These are phyloP conservation scores for Allantophomopsis lycopodina DNA, from an alignment of 2,329 filamentous ascomycete species.

Conservation along the genomic window DNA sequence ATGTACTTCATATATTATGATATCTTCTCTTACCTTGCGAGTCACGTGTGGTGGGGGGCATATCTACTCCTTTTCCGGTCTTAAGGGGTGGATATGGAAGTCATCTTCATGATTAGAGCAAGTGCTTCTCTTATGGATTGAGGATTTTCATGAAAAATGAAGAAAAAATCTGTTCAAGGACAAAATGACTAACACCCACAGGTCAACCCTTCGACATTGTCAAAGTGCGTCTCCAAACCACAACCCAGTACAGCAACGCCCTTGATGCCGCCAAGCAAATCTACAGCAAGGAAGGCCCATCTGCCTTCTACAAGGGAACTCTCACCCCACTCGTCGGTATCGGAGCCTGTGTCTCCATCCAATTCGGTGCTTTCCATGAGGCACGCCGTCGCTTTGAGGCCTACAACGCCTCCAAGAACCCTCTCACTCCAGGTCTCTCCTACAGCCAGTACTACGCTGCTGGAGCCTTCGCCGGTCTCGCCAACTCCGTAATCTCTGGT, in stretches of 20 bases:
- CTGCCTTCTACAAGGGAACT: slow-evolving; percentile 97
- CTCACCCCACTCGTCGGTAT: slow-evolving; percentile 91
- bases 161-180: too few relatives aligned
- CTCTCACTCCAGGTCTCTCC: slow-evolving; percentile 35
- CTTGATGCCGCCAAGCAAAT: slow-evolving; percentile 72
- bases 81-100: background rate
- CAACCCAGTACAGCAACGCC: slow-evolving; percentile 66
- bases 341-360: slow-evolving; percentile 93
- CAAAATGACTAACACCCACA: slow-evolving; percentile 15
- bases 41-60: too few relatives aligned
- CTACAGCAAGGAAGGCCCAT: slow-evolving; percentile 72
- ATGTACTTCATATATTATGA: background rate
- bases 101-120: too few relatives aligned
- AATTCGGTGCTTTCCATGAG: slow-evolving; percentile 94
- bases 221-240: slow-evolving; percentile 93
- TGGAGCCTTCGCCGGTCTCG: slow-evolving; percentile 82
- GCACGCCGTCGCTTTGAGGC: slow-evolving; percentile 77
- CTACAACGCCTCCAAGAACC: slow-evolving; percentile 40
- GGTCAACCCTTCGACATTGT: slow-evolving; percentile 78
- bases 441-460: slow-evolving; percentile 83
- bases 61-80: background rate
- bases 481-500: slow-evolving; percentile 77
- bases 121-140: too few relatives aligned
- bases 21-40: background rate
- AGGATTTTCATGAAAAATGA: too few relatives aligned